Evolutionary conservation across 2,329 filamentous ascomycete species (phyloP), one percentile per base, ranked within the genome.

Genomic region (Teratosphaeria destructans): DNA sequence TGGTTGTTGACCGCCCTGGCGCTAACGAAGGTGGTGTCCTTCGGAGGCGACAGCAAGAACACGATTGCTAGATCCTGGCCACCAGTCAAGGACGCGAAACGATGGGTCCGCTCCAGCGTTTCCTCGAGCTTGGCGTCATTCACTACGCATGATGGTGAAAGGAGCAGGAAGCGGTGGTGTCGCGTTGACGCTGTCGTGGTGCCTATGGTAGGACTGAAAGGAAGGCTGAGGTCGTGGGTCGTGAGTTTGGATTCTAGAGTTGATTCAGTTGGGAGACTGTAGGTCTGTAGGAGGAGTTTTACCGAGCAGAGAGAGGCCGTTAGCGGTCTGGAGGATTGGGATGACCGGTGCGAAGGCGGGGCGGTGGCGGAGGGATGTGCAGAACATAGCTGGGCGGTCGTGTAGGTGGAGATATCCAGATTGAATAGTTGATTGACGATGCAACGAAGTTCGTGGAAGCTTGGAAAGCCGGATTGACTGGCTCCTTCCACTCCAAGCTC

Each of bases 341-440:
- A 78, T 66, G 3, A 72, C 65, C 1, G 73, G 63, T 11, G 66
- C 66, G 72, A 75, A 77, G 34, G 76, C 69, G 5, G 71, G 65
- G 26, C 74, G 73, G 34, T 67, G 65, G 12, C 73, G 72, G 12
- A 79, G 72, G 16, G 69, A 71, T n/a, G 71, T 67, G 64, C 74
- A 76, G 66, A 78, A 78, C 70, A 74, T 75, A 47, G 52, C 58
- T 27, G 35, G 14, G 23, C 37, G 37, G 37, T 43, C 5, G 37
- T 43, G 10, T 12, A 4, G 29, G 29, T 43, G 11, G 37, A 16
- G 14, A 5, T 43, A n/a, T 43, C 35, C 8, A 39, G 35, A 43
- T 16, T 5, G 12, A 12, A 3, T 43, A n/a, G 12, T 23, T 23
- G 43, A 2, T 23, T 23, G 23, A 23, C 3, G 16, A 49, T 49